Conservation (phyloP, 257 asterid species). For the Solanum lycopersicoides region DNA sequence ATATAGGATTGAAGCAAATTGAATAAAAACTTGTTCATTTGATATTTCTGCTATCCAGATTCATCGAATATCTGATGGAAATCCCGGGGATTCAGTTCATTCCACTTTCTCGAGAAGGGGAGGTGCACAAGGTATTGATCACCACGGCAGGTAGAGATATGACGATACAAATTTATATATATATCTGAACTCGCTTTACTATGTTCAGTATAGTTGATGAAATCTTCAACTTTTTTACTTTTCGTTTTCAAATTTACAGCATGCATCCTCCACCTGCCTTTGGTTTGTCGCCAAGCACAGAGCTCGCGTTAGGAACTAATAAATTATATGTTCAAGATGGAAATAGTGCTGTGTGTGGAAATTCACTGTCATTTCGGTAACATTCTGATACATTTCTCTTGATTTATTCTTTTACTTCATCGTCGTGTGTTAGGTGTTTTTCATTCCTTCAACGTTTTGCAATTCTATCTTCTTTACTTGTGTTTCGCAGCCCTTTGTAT, state of each 20-base stretch:
- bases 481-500: conserved; percentile 47
- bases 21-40: background rate
- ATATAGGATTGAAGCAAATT: background rate
- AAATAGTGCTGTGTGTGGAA: conserved; percentile 45
- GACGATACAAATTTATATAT: background rate
- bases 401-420: conserved; percentile 15
- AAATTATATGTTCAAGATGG: conserved; percentile 26
- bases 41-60: conserved; percentile 21
- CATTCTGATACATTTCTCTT: conserved; percentile 53
- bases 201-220: background rate
- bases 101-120: conserved; percentile 27
- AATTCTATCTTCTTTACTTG: background rate
- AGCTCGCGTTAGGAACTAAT: conserved; percentile 29
- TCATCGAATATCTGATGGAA: conserved; percentile 41
- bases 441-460: too few relatives aligned
- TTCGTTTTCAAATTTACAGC: conserved; percentile 22
- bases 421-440: background rate
- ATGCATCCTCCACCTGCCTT: conserved; percentile 65
- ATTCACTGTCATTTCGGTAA: conserved; percentile 48
- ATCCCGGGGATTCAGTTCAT: conserved; percentile 31
- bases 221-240: background rate
- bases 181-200: background rate
- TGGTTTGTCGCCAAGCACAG: conserved; percentile 34
- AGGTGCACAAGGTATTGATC: conserved; percentile 18
- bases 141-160: conserved; percentile 19